Evolutionary conservation across 768 basidiomycete genomes (phyloP).

Genomic region (Hygrophorus pudorinus): DNA sequence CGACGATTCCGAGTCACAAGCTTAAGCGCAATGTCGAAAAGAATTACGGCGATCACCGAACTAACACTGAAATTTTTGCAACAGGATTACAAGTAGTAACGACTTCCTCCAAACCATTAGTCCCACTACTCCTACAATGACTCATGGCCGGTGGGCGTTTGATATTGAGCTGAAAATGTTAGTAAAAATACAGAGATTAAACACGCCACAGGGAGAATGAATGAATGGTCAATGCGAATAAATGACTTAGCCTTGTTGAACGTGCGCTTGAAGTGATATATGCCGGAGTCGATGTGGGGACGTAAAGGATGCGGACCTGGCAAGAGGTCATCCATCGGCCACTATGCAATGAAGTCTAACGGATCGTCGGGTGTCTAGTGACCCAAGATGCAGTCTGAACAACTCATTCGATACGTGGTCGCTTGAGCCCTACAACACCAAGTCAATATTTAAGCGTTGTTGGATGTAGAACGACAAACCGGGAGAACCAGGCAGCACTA

Average conservation of each 20-base stretch:
- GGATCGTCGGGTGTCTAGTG: not conserved
- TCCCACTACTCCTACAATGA: too few relatives aligned
- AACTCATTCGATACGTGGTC: slow-evolving; percentile 6
- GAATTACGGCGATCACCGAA: too few relatives aligned
- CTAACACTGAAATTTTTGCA: too few relatives aligned
- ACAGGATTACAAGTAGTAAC: too few relatives aligned
- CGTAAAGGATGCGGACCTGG: not conserved
- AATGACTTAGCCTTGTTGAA: slow-evolving; percentile 11
- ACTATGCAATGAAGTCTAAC: not conserved
- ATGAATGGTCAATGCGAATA: slow-evolving; percentile 1
- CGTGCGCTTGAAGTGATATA: not conserved
- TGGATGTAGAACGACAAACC: slow-evolving; percentile 20
- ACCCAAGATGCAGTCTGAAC: not conserved
- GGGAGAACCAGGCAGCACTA: slow-evolving; percentile 41
- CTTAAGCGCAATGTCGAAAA: too few relatives aligned
- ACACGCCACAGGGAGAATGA: not conserved
- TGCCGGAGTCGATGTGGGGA: slow-evolving; percentile 2
- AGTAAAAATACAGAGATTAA: not conserved
- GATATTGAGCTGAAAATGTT: slow-evolving; percentile 2
- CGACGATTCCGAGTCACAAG: not conserved
- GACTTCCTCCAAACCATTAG: too few relatives aligned
- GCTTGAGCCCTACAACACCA: slow-evolving; percentile 26
- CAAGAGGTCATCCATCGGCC: not conserved
- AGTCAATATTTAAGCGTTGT: slow-evolving; percentile 1
- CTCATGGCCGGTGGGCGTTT: not conserved